phyloP scores from a whole-genome alignment of 306 rosid genomes.

The Corylus avellana region DNA sequence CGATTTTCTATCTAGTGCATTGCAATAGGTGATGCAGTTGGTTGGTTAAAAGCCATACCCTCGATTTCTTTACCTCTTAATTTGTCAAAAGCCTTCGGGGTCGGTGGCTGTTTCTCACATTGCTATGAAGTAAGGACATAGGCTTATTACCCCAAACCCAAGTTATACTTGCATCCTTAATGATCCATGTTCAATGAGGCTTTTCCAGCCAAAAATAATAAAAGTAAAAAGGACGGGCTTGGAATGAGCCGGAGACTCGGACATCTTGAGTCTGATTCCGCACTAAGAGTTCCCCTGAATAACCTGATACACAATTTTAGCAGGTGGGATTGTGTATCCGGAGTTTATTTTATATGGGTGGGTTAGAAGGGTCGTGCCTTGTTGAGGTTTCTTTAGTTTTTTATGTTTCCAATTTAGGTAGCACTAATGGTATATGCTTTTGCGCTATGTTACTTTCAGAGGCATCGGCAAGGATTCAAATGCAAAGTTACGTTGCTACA shows the following conservation, averaged over 20 bases:
- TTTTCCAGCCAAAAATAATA: not conserved
- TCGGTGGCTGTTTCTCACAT: too few species aligned
- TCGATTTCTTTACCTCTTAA: too few species aligned
- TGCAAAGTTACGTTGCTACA: slow-evolving; percentile 71
- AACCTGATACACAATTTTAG: too few species aligned
- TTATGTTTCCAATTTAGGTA: not conserved
- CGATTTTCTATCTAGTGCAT: not conserved
- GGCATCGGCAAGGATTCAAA: slow-evolving; percentile 62
- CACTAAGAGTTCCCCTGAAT: too few species aligned
- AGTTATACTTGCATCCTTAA: not conserved
- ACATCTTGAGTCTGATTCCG: too few species aligned
- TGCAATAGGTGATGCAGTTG: not conserved
- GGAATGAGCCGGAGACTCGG: too few species aligned
- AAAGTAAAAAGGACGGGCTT: not conserved
- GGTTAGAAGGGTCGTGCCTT: too few species aligned
- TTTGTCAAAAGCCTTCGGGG: too few species aligned
- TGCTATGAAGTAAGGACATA: too few species aligned
- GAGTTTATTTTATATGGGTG: too few species aligned
- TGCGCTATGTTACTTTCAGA: slow-evolving; percentile 47
- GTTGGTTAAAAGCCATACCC: not conserved
- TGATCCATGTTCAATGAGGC: not conserved
- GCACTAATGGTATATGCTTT: not conserved
- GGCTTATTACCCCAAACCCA: not conserved
- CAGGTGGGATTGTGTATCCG: too few species aligned
- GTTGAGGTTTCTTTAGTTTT: not conserved